Evolutionary conservation across 768 basidiomycete species (phyloP), one percentile per base, ranked within the genome.

Genomic region (Strobilomyces echinocephalus): DNA sequence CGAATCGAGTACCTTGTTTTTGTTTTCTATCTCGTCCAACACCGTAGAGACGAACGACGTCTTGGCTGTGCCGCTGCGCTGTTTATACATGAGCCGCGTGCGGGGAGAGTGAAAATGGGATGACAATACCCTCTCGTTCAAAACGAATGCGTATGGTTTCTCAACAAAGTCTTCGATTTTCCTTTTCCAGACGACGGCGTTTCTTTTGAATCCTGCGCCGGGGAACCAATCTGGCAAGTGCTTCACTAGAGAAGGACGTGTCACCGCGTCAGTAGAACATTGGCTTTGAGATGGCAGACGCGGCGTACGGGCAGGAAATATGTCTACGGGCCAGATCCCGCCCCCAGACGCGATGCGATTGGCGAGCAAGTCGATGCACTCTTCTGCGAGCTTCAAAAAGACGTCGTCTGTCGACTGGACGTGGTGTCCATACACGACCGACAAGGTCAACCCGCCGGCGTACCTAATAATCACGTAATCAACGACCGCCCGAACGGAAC

Each of bases 201-300:
- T 84, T 18, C 71, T 68, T 64, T 81, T 79, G 72, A 89, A 91
- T 2, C 77, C 77, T 5, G 81, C 76, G 11, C 86, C 86, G 20
- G 88, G 88, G 44, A 80, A 70, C 83, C 85, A 88, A 41, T 64
- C 61, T 0, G 88, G 88, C 26, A 88, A 62, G 58, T 79, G 64
- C 61, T 75, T 77, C 59, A 89, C 74, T 67, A 60, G 9, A 36
- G 41, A 12, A 14, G 9, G n/a, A 26, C 35, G 15, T 21, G 12
- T 9, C 14, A 18, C 60, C 47, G 15, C 0, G 39, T 39, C 9
- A 65, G 34, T 5, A 15, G 9, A 5, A 31, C 11, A 15, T 30
- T 8, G 28, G 31, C 9, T 33, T 30, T 16, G 43, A 28, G 31
- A 4, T 0, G 14, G 18, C 6, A 7, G 21, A 34, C 11, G 46